Conservation (phyloP, 768 basidiomycete species). For the Lentinula guzmanii region DNA sequence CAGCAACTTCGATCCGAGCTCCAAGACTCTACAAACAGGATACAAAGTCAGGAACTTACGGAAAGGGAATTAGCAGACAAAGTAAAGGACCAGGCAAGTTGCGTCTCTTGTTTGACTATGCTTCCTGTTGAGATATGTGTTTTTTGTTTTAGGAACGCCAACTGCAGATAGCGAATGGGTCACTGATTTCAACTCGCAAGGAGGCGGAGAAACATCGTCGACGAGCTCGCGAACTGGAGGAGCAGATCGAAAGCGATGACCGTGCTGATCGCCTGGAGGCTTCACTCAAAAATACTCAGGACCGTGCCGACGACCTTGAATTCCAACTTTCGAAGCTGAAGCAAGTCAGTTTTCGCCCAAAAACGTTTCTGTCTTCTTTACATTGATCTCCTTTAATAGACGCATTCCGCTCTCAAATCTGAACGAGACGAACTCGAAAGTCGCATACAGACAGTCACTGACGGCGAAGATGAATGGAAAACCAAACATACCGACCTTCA, state of each 20-base stretch:
- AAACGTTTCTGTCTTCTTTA: not conserved
- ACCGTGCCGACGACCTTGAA: conserved; percentile 79
- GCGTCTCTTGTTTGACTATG: not conserved
- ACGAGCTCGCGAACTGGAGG: conserved; percentile 66
- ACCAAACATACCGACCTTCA: conserved; percentile 42
- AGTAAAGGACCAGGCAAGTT: conserved; percentile 46
- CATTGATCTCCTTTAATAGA: conserved; percentile 27
- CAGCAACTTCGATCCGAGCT: conserved; percentile 35
- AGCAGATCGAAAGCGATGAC: conserved; percentile 81
- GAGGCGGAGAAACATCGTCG: conserved; percentile 51
- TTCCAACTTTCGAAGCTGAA: conserved; percentile 75
- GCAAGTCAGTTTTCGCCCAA: conserved; percentile 42
- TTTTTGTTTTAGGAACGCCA: conserved; percentile 59
- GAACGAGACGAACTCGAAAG: conserved; percentile 55
- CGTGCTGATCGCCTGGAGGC: conserved; percentile 68
- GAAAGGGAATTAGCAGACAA: conserved; percentile 52
- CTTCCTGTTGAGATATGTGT: conserved; percentile 11
- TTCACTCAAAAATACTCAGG: conserved; percentile 71
- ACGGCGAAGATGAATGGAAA: conserved; percentile 42
- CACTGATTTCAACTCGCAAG: conserved; percentile 44
- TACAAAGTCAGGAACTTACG: conserved; percentile 37
- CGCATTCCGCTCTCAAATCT: conserved; percentile 47
- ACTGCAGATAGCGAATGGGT: conserved; percentile 55
- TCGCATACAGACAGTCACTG: conserved; percentile 33
- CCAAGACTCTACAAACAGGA: conserved; percentile 26